Percentiles rank a stretch among this genome's conserved stretches.
Evolutionary conservation across 805 yeast genomes (phyloP).

Genomic region (Ogataea polymorpha): DNA sequence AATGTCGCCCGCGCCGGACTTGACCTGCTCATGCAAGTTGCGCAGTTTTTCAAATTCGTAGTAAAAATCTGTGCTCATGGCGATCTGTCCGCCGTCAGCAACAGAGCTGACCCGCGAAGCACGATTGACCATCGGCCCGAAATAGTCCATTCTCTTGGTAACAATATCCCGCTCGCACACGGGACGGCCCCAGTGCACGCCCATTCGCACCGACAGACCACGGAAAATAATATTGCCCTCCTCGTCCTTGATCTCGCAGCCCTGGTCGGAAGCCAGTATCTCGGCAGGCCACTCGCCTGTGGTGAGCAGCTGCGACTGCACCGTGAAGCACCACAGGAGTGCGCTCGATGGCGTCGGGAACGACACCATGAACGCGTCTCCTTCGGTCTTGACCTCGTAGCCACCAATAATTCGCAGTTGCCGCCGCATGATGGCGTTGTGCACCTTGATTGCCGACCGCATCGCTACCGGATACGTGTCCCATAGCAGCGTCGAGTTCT

Average conservation of each 20-base stretch:
- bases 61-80: constrained; percentile 78
- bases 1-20: constrained; percentile 27
- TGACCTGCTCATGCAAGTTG: constrained; percentile 43
- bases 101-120: constrained; percentile 90
- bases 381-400: constrained; percentile 98
- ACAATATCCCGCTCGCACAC: constrained; percentile 94
- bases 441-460: constrained; percentile 95
- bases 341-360: constrained; percentile 92
- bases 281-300: constrained; percentile 95
- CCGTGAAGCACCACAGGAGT: constrained; percentile 89
- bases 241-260: constrained; percentile 71
- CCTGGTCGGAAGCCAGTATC: constrained; percentile 78
- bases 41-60: constrained; percentile 63
- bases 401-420: constrained; percentile 92
- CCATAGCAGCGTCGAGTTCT: constrained; percentile 91
- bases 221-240: constrained; percentile 61
- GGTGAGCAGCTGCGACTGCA: constrained; percentile 75
- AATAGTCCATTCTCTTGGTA: constrained; percentile 96
- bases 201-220: constrained; percentile 96
- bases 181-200: constrained; percentile 97
- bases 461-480: constrained; percentile 88
- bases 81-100: constrained; percentile 98
- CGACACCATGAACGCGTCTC: constrained; percentile 98
- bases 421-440: constrained; percentile 91
- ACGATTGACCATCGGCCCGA: constrained; percentile 97